phyloP scores from a whole-genome alignment of 2,329 filamentous ascomycete species.

The Aspergillus versicolor region DNA sequence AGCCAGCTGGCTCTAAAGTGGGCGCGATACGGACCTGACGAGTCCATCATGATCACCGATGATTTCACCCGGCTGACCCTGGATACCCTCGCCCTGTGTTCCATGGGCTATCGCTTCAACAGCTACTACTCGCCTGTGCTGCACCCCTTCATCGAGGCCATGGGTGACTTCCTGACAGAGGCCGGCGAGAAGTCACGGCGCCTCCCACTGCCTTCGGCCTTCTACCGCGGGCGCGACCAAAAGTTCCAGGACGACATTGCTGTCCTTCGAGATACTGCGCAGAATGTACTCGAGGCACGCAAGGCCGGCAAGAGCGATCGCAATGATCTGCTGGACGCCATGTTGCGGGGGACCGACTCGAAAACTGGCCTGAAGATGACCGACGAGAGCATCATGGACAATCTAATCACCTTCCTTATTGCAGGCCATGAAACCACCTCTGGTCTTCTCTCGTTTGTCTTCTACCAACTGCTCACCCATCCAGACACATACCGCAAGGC shows the following conservation, averaged over 20 bases:
- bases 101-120: constrained; percentile 72
- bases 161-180: constrained; percentile 62
- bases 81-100: constrained; percentile 69
- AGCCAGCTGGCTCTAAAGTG: constrained; percentile 9
- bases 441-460: constrained; percentile 63
- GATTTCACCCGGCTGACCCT: constrained; percentile 73
- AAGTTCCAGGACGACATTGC: constrained; percentile 47
- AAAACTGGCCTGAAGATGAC: constrained; percentile 64
- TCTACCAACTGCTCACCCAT: constrained; percentile 63
- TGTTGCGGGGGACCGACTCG: constrained; percentile 67
- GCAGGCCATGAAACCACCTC: constrained; percentile 72
- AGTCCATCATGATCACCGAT: constrained; percentile 58
- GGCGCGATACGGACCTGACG: not conserved
- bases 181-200: constrained; percentile 52
- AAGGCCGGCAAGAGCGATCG: not conserved
- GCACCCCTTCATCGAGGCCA: constrained; percentile 69
- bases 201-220: constrained; percentile 44
- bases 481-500: constrained; percentile 61
- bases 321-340: constrained; percentile 61
- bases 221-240: constrained; percentile 33
- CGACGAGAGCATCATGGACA: constrained; percentile 54
- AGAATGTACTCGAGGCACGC: not conserved
- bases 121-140: constrained; percentile 65
- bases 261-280: not conserved
- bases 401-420: constrained; percentile 71